Conservation (phyloP, 306 rosid genomes). For the Gleditsia sinensis region DNA sequence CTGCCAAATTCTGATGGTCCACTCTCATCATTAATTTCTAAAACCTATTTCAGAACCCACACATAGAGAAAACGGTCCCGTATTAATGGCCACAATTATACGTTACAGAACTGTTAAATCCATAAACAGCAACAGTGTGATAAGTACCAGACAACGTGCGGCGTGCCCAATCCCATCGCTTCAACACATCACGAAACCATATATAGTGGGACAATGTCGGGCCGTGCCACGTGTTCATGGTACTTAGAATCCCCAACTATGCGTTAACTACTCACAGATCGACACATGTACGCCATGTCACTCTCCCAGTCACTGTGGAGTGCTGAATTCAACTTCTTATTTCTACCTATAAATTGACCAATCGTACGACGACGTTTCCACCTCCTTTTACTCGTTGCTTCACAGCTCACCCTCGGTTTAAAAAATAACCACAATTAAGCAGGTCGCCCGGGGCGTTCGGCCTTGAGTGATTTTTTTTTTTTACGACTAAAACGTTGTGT, state of each 20-base stretch:
- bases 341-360: no score
- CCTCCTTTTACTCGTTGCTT: no score
- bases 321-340: slow-evolving; percentile 41
- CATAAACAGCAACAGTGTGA: background rate
- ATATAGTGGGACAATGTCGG: background rate
- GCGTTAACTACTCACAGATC: background rate
- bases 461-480: background rate
- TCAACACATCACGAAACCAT: background rate
- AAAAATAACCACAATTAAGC: no score
- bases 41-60: background rate
- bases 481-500: slow-evolving; percentile 21
- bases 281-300: slow-evolving; percentile 31
- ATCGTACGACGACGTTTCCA: slow-evolving; percentile 25
- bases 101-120: background rate
- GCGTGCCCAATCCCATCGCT: background rate
- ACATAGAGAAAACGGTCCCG: background rate
- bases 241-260: background rate
- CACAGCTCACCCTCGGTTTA: no score
- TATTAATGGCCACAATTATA: background rate
- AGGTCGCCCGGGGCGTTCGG: no score
- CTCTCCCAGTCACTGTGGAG: slow-evolving; percentile 29
- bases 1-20: background rate
- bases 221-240: background rate
- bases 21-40: background rate
- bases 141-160: background rate